A percentile compares a stretch with the other conserved stretches of the same genome.
phyloP scores from a whole-genome alignment of 305 asterid species.

The Nicotiana rustica region DNA sequence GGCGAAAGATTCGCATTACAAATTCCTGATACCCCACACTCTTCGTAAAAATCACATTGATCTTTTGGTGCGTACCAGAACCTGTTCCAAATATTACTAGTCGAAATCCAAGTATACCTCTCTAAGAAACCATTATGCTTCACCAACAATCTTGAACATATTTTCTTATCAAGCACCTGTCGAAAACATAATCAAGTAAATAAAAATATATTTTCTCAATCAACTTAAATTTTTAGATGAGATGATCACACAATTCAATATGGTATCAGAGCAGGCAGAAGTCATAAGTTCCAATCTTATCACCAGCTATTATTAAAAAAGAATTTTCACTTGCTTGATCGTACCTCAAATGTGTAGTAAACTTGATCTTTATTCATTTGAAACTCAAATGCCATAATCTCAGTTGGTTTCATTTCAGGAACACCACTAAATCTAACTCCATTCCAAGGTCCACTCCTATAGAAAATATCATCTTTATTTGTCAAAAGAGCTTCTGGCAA shows the following conservation, averaged over 20 bases:
- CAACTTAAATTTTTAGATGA: no score
- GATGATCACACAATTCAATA: no score
- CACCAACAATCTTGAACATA: constrained; percentile 67
- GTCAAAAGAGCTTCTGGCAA: constrained; percentile 65
- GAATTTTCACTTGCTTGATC: background rate
- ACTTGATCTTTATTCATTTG: constrained; percentile 48
- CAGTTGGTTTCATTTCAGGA: constrained; percentile 76
- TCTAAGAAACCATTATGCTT: constrained; percentile 51
- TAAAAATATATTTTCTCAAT: background rate
- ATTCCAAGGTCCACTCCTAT: constrained; percentile 96
- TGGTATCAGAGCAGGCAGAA: background rate
- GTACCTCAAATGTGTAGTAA: constrained; percentile 48
- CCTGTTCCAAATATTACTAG: constrained; percentile 58
- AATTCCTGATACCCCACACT: constrained; percentile 75
- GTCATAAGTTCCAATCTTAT: background rate
- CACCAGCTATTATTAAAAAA: no score
- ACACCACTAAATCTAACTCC: constrained; percentile 91
- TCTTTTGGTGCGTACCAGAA: constrained; percentile 89
- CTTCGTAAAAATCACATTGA: constrained; percentile 76
- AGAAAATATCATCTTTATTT: constrained; percentile 31
- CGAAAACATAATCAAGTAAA: background rate
- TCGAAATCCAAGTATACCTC: constrained; percentile 73
- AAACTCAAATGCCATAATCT: constrained; percentile 55
- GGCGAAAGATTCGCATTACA: constrained; percentile 82
- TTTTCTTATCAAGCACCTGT: constrained; percentile 48